Percentiles rank a stretch among this genome's conserved stretches.
These are phyloP conservation scores for Microcos paniculata DNA, from an alignment of 345 rosid genomes.

Conservation along the genomic window DNA sequence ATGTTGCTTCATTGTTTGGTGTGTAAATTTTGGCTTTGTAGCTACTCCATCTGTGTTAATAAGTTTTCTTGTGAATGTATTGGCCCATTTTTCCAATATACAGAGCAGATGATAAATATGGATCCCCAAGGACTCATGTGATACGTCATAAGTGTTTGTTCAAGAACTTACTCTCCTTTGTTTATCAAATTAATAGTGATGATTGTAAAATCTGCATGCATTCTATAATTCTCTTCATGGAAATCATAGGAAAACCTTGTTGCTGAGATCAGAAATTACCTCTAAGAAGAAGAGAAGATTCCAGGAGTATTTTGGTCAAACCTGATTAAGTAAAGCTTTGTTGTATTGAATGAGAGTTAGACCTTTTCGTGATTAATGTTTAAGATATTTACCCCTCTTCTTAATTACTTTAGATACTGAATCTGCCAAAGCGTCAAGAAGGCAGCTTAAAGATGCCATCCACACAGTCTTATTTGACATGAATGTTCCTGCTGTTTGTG, in stretches of 20 bases:
- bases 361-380: neutral
- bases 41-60: neutral
- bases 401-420: constrained; percentile 63
- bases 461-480: constrained; percentile 72
- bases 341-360: neutral
- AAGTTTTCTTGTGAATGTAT: neutral
- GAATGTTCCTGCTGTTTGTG: constrained; percentile 92
- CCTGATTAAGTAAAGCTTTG: neutral
- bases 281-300: neutral
- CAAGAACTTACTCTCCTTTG: neutral
- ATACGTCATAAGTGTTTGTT: neutral
- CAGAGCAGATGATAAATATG: neutral
- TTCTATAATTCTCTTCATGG: neutral
- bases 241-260: neutral
- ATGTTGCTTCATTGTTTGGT: neutral
- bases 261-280: constrained; percentile 3
- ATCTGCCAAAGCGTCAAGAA: constrained; percentile 87
- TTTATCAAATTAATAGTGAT: constrained; percentile 8
- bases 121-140: neutral
- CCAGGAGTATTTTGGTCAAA: neutral
- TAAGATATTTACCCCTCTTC: neutral
- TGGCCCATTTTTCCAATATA: neutral
- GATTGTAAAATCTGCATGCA: neutral
- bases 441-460: constrained; percentile 82
- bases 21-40: neutral